A percentile compares a stretch with the other conserved stretches of the same genome.
Evolutionary conservation across 1,284 basidiomycete species (phyloP).

Genomic region (Bjerkandera adusta): DNA sequence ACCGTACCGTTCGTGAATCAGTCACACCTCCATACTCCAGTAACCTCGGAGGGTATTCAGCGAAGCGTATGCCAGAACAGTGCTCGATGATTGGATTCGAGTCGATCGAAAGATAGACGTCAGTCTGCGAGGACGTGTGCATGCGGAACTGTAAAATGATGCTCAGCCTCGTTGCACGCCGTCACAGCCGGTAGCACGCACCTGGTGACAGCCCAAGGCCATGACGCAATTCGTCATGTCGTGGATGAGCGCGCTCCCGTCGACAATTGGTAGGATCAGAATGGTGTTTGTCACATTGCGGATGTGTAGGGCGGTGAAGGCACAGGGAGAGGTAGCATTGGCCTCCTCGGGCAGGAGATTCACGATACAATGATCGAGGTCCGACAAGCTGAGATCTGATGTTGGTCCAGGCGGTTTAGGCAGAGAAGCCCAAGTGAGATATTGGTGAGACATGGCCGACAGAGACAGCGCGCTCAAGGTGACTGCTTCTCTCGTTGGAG

Average conservation of each 20-base stretch:
- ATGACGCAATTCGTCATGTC: conserved; percentile 57
- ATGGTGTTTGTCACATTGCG: conserved; percentile 51
- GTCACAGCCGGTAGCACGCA: conserved; percentile 29
- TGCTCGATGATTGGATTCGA: conserved; percentile 80
- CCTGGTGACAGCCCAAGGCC: conserved; percentile 76
- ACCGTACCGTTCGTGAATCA: conserved; percentile 17
- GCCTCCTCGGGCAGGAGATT: conserved; percentile 45
- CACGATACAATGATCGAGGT: conserved; percentile 64
- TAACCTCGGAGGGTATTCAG: conserved; percentile 46
- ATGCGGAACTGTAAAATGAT: conserved; percentile 65
- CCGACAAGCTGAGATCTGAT: conserved; percentile 55
- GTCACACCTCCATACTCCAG: background rate
- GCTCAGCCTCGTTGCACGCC: no score
- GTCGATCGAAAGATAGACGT: conserved; percentile 59
- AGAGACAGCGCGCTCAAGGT: conserved; percentile 13
- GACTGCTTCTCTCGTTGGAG: background rate
- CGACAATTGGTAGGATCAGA: conserved; percentile 59
- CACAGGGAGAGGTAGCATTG: conserved; percentile 18
- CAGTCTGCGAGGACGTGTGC: conserved; percentile 61
- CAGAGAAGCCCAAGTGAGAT: conserved; percentile 22
- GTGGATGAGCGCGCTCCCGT: conserved; percentile 71
- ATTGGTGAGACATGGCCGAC: conserved; percentile 21
- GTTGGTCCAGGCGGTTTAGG: conserved; percentile 27
- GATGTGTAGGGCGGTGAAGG: conserved; percentile 63
- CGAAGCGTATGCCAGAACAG: conserved; percentile 57